Base-by-base conservation (phyloP, 352 stramenopile species). In the Plasmopara halstedii region DNA sequence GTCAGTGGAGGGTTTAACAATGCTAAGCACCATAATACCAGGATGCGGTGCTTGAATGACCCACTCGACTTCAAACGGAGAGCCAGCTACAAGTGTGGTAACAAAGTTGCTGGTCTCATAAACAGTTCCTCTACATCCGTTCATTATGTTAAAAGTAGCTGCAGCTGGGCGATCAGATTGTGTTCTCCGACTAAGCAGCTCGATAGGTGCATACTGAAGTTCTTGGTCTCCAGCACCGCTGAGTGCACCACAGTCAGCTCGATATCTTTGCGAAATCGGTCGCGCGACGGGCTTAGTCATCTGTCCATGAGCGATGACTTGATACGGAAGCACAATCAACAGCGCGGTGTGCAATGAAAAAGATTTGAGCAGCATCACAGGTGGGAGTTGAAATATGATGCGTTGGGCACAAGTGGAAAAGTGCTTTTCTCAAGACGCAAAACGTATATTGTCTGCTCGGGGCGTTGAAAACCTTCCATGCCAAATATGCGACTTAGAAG, bases 101-200 rank as follows among this genome's bases (percentile, higher is more conserved):
- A 84, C 52, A 21, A 55, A 57, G 27, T 73, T 68, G 17, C 44
- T 53, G n/a, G 46, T 33, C 29, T 84, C 72, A 54, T 76, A 78
- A 37, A 81, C 56, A 40, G 71, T 79, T 35, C 69, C 72, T 29
- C 72, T 61, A 41, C 72, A 84, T 2, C 72, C 72, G 62, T 84
- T 84, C 66, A 71, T 65, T 40, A 84, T 70, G 42, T 76, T 73
- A 38, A 81, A 84, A n/a, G 56, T 76, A 15, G 58, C 44, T 8
- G 60, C 61, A 3, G 53, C 53, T 0, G 72, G 72, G 36, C 59
- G 54, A 37, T 81, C 68, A 1, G 55, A 32, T 39, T 84, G 72
- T 22, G 58, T 65, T 55, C 72, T 61, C 37, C 66, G 38, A 42
- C 48, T 64, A 41, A 84, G 58, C 27, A 77, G 70, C 47, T 84